phyloP scores from a whole-genome alignment of 139 green algal genomes.

The Pleodorina starrii region DNA sequence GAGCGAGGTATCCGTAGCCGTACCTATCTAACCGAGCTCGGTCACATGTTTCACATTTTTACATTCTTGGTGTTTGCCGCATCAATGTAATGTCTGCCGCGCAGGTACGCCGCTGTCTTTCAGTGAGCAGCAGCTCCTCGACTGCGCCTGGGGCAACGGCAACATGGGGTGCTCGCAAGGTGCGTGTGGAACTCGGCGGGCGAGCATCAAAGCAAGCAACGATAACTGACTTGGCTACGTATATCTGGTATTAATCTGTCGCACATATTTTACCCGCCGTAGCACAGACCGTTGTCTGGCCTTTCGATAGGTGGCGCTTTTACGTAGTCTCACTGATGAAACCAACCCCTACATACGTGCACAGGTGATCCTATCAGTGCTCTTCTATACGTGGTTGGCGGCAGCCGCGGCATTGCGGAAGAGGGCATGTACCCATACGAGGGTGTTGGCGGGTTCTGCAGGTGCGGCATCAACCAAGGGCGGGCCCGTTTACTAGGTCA shows the following conservation, averaged over 20 bases:
- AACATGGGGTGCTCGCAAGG: neutral
- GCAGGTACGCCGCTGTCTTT: neutral
- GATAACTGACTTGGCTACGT: too few species aligned
- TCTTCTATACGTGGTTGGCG: neutral
- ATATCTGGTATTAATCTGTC: neutral
- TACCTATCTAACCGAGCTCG: too few species aligned
- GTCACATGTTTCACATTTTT: too few species aligned
- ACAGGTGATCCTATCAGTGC: neutral
- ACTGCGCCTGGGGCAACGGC: conserved; percentile 1
- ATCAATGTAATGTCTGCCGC: too few species aligned
- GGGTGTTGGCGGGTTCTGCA: too few species aligned
- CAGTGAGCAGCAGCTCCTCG: neutral
- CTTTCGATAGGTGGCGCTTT: neutral
- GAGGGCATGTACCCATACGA: neutral
- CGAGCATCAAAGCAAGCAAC: neutral
- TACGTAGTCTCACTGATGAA: too few species aligned
- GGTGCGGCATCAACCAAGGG: too few species aligned
- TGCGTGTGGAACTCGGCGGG: neutral
- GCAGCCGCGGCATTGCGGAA: neutral
- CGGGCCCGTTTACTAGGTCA: too few species aligned
- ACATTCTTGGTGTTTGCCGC: too few species aligned
- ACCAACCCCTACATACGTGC: neutral
- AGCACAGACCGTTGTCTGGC: neutral
- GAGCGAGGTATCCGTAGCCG: too few species aligned
- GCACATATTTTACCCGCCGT: neutral